Evolutionary conservation across 306 rosid species (phyloP), one percentile per base, ranked within the genome.

Genomic region (Ziziphus jujuba): DNA sequence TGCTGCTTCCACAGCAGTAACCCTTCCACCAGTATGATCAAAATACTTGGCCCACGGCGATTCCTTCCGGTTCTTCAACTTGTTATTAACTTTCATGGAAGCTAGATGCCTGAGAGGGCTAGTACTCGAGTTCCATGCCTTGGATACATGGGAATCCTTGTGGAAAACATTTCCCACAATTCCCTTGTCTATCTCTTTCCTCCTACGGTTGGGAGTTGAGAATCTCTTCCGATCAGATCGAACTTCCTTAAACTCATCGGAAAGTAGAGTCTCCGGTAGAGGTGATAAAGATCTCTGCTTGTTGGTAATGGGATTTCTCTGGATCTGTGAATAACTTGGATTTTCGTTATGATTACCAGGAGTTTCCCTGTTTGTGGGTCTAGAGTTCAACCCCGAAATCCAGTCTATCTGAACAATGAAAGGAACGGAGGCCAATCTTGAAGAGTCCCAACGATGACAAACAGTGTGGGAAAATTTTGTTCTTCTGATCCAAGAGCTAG

Each of bases 261-360:
- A 77, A 59, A 95, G 59, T 17, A 1, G 9, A 40, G 75, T 82
- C 52, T 65, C 50, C 2, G 91, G 92, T n/a, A 65, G 60, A 28
- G 99, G 99, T 16, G 99, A 95, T 73, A 79, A 57, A 57, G 96
- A 88, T 87, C 99, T 82, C 71, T 83, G 96, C 87, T 76, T 88
- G 33, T 64, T 74, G 22, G 60, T 43, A 1, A 65, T 6, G 34
- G 67, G 76, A 34, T 65, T 65, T 23, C 67, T 53, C 69, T 55
- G 81, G 47, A 54, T 23, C 53, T 56, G 48, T 0, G 84, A 65
- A 66, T 25, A 55, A 70, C 6, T 14, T 28, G 33, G 33, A 22
- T 48, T 61, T 28, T 84, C 34, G 57, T 44, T 61, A 23, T 22
- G n/a, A 9, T 63, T 59, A 13, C 77, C 51, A 79, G 65, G 50